These are phyloP conservation scores for Filosporella fistucella DNA, from an alignment of 495 filamentous ascomycete species.

Conservation along the genomic window DNA sequence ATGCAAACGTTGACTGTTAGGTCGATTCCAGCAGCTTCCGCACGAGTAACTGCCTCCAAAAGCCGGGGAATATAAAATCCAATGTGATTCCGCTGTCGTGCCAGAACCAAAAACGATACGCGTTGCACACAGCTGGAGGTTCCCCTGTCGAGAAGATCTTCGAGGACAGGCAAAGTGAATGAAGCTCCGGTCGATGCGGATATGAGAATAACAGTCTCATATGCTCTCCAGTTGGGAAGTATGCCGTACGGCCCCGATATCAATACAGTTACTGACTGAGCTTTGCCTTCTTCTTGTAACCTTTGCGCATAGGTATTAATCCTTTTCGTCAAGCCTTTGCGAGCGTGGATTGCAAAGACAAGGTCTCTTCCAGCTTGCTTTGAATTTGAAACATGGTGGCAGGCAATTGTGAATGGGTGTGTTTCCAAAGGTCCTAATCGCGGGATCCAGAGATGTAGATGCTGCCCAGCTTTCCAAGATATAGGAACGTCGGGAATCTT, in stretches of 20 bases:
- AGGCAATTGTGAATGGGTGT: constrained; percentile 78
- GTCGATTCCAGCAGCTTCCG: constrained; percentile 14
- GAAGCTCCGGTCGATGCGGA: constrained; percentile 21
- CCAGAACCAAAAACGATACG: constrained; percentile 15
- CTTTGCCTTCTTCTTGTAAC: constrained; percentile 14
- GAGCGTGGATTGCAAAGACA: constrained; percentile 68
- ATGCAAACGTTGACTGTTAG: constrained; percentile 15
- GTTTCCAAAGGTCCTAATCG: constrained; percentile 63
- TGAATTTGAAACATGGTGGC: no score
- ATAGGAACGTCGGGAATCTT: constrained; percentile 57
- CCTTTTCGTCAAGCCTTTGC: constrained; percentile 65
- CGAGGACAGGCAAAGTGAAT: constrained; percentile 19
- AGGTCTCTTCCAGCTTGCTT: constrained; percentile 48
- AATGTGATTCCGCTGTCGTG: constrained; percentile 19
- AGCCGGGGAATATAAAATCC: constrained; percentile 19
- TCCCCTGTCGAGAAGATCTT: constrained; percentile 14
- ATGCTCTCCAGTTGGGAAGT: constrained; percentile 17
- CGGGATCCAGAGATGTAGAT: constrained; percentile 74
- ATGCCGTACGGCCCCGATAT: constrained; percentile 21
- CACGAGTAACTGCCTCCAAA: neutral
- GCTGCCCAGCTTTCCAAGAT: constrained; percentile 72
- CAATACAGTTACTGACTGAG: constrained; percentile 33
- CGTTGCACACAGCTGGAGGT: constrained; percentile 12
- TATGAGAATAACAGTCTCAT: constrained; percentile 19
- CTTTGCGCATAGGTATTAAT: constrained; percentile 31